Conservation (phyloP, 805 yeast genomes). For the Barnettozyma vustinii region DNA sequence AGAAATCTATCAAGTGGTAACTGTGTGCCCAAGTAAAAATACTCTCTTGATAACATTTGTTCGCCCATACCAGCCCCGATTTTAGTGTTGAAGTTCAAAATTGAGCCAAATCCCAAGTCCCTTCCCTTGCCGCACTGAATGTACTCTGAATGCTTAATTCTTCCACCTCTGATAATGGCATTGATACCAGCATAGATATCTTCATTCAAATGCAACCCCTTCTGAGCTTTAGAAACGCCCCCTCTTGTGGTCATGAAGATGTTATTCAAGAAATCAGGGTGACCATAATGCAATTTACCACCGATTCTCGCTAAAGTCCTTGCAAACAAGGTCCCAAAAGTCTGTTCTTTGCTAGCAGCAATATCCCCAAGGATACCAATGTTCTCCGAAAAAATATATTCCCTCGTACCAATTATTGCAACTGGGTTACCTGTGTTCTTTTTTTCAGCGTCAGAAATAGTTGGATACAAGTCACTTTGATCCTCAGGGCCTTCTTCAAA, state of each 20-base stretch:
- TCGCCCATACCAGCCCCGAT: slow-evolving; percentile 93
- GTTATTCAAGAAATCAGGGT: slow-evolving; percentile 75
- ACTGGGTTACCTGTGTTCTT: slow-evolving; percentile 41
- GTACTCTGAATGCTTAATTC: slow-evolving; percentile 79
- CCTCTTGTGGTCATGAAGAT: slow-evolving; percentile 81
- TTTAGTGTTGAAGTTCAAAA: slow-evolving; percentile 74
- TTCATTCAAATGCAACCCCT: slow-evolving; percentile 77
- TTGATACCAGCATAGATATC: slow-evolving; percentile 86
- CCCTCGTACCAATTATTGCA: slow-evolving; percentile 81
- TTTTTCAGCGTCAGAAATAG: slow-evolving; percentile 29
- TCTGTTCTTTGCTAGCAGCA: slow-evolving; percentile 86
- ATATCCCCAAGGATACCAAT: slow-evolving; percentile 79
- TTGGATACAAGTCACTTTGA: slow-evolving; percentile 39
- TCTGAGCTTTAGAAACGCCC: slow-evolving; percentile 82
- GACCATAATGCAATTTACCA: slow-evolving; percentile 82
- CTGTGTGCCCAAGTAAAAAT: slow-evolving; percentile 72
- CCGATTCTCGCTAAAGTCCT: slow-evolving; percentile 79
- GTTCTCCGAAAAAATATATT: slow-evolving; percentile 78
- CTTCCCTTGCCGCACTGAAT: slow-evolving; percentile 85
- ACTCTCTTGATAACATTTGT: slow-evolving; percentile 78
- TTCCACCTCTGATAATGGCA: slow-evolving; percentile 73
- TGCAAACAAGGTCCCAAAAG: slow-evolving; percentile 80
- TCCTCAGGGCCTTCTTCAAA: slow-evolving; percentile 49
- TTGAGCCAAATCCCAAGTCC: slow-evolving; percentile 80
- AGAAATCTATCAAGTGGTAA: slow-evolving; percentile 73